Conservation (phyloP, 495 filamentous ascomycete genomes). For the Lasiosphaeriaceae sp. region DNA sequence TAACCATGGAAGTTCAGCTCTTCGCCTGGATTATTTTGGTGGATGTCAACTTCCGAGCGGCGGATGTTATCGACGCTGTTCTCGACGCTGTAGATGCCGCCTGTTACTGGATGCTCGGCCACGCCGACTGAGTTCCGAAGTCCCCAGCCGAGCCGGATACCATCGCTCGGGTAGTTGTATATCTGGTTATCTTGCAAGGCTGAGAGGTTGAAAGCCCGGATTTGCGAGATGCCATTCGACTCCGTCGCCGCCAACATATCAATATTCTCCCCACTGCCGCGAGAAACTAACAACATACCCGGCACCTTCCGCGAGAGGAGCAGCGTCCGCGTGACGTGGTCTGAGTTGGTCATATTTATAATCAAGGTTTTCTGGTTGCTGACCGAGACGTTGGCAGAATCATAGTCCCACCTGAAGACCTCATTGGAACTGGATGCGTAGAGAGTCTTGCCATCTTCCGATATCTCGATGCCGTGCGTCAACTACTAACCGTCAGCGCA, state of each 20-base stretch:
- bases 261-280: conserved; percentile 59
- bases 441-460: conserved; percentile 55
- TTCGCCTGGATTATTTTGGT: conserved; percentile 68
- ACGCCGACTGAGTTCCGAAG: conserved; percentile 70
- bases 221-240: conserved; percentile 54
- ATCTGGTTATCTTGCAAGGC: conserved; percentile 36
- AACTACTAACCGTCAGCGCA: conserved; percentile 23
- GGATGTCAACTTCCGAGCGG: conserved; percentile 54
- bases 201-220: conserved; percentile 62
- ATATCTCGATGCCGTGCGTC: conserved; percentile 63
- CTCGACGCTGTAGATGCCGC: conserved; percentile 65
- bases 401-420: conserved; percentile 61
- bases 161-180: conserved; percentile 41
- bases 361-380: conserved; percentile 46
- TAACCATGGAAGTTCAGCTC: conserved; percentile 70
- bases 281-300: conserved; percentile 54
- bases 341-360: conserved; percentile 53
- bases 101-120: conserved; percentile 48
- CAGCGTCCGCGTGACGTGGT: conserved; percentile 62
- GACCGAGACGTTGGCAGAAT: conserved; percentile 40
- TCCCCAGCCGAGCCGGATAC: conserved; percentile 64
- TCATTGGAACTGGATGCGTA: conserved; percentile 57
- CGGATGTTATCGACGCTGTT: conserved; percentile 65
- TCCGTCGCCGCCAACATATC: conserved; percentile 47
- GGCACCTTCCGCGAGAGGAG: conserved; percentile 48